These are phyloP conservation scores for Asterophora lycoperdoides DNA, from an alignment of 768 basidiomycete genomes.

Conservation along the genomic window DNA sequence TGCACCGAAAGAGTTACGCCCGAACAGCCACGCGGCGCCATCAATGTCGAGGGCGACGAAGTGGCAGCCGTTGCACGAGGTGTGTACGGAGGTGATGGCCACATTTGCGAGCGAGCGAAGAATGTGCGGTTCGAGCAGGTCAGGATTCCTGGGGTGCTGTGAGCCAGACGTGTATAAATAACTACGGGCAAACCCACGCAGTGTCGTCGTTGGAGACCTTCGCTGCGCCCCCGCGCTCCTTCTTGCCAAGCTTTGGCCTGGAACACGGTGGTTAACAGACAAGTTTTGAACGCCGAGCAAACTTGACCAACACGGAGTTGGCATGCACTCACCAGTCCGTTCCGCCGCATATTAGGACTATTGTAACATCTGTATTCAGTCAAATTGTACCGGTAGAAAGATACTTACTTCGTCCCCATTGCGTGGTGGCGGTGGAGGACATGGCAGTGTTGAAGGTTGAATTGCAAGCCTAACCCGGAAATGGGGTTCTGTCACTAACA, in stretches of 20 bases:
- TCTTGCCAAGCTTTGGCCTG: conserved; percentile 76
- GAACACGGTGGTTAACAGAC: neutral
- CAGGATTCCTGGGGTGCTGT: conserved; percentile 48
- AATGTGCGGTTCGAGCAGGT: conserved; percentile 85
- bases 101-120: conserved; percentile 85
- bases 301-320: neutral
- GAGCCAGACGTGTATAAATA: neutral
- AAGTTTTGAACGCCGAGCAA: too few relatives aligned
- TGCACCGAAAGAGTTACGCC: conserved; percentile 69
- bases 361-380: too few relatives aligned
- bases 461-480: too few relatives aligned
- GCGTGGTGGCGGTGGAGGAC: too few relatives aligned
- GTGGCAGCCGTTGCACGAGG: conserved; percentile 74
- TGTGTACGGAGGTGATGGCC: conserved; percentile 65
- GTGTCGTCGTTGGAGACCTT: conserved; percentile 38
- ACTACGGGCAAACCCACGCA: conserved; percentile 27
- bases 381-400: too few relatives aligned
- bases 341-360: conserved; percentile 83
- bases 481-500: too few relatives aligned
- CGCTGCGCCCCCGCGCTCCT: conserved; percentile 53
- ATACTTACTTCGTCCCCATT: too few relatives aligned
- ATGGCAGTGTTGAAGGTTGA: too few relatives aligned
- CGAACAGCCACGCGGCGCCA: conserved; percentile 87
- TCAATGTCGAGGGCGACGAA: conserved; percentile 68
- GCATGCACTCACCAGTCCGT: conserved; percentile 69